A percentile compares a stretch with the other conserved stretches of the same genome.
Conservation (phyloP, 192 early-diverging fungal species). For the Backusella circina region DNA sequence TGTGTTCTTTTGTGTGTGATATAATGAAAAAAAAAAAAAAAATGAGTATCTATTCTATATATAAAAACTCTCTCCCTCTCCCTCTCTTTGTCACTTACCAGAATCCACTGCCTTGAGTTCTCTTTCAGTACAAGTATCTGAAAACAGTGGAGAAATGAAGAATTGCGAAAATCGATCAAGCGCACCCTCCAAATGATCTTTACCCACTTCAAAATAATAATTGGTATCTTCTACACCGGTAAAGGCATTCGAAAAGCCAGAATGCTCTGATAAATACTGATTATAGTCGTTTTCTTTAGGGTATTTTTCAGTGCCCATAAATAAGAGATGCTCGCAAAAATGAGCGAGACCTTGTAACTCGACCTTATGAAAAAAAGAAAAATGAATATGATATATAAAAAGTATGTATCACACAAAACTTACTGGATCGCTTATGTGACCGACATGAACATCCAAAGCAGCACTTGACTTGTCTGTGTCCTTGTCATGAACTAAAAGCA, state of each 20-base stretch:
- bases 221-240: conserved; percentile 78
- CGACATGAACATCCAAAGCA: conserved; percentile 80
- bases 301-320: conserved; percentile 68
- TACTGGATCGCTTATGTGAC: conserved; percentile 72
- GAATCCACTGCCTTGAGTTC: conserved; percentile 94
- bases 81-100: too few relatives aligned
- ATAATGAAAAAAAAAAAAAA: not conserved
- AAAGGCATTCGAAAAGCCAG: conserved; percentile 78
- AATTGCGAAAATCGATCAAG: conserved; percentile 81
- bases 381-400: not conserved
- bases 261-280: conserved; percentile 68
- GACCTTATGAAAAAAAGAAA: conserved; percentile 27
- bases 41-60: too few relatives aligned
- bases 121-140: conserved; percentile 81
- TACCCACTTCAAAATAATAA: conserved; percentile 80
- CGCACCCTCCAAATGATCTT: conserved; percentile 51
- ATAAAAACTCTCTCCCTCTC: too few relatives aligned
- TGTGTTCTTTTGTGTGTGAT: conserved; percentile 76
- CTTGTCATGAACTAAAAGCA: conserved; percentile 66
- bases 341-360: conserved; percentile 79
- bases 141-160: conserved; percentile 89
- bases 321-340: conserved; percentile 76
- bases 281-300: conserved; percentile 81
- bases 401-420: not conserved
- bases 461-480: conserved; percentile 72